A percentile compares a stretch with the other conserved stretches of the same genome.
These are phyloP conservation scores for Xylaria grammica DNA, from an alignment of 495 filamentous ascomycete species.

Conservation along the genomic window DNA sequence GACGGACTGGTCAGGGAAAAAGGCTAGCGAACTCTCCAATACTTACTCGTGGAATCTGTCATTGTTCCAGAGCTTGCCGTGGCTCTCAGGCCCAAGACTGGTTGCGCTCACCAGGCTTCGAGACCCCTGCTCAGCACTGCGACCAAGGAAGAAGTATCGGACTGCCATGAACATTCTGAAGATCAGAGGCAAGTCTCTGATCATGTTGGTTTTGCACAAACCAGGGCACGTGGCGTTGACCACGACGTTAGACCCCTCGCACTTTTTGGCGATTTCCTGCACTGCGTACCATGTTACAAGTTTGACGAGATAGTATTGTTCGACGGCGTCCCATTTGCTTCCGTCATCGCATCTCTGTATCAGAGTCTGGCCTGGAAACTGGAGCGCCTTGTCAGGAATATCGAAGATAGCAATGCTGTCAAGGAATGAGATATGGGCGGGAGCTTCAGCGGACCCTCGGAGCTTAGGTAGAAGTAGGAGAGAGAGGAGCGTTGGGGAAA, in stretches of 20 bases:
- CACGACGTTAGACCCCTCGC: conserved; percentile 24
- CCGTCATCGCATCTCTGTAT: conserved; percentile 21
- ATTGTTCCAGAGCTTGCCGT: conserved; percentile 56
- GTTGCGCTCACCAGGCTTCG: conserved; percentile 58
- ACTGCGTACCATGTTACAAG: conserved; percentile 27
- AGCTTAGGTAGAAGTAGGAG: conserved; percentile 59
- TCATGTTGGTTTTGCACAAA: conserved; percentile 36
- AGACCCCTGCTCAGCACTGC: conserved; percentile 56
- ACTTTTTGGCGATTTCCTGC: conserved; percentile 21
- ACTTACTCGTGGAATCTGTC: conserved; percentile 31
- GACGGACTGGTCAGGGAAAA: no score
- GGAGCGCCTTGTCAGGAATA: neutral
- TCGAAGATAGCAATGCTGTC: conserved; percentile 27
- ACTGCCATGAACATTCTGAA: conserved; percentile 34
- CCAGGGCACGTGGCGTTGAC: conserved; percentile 38
- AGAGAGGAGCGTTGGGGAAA: conserved; percentile 62
- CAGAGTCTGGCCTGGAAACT: conserved; percentile 17
- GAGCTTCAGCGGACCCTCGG: conserved; percentile 2
- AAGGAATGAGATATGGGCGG: conserved; percentile 26
- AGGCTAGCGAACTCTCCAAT: no score
- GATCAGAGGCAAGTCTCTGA: conserved; percentile 23
- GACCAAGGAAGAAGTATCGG: conserved; percentile 47
- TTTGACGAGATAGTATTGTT: conserved; percentile 32
- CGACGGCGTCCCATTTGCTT: neutral
- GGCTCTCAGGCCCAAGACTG: conserved; percentile 52